A percentile compares a stretch with the other conserved stretches of the same genome.
Conservation (phyloP, 2,329 filamentous ascomycete species). For the Cadophora sp. region DNA sequence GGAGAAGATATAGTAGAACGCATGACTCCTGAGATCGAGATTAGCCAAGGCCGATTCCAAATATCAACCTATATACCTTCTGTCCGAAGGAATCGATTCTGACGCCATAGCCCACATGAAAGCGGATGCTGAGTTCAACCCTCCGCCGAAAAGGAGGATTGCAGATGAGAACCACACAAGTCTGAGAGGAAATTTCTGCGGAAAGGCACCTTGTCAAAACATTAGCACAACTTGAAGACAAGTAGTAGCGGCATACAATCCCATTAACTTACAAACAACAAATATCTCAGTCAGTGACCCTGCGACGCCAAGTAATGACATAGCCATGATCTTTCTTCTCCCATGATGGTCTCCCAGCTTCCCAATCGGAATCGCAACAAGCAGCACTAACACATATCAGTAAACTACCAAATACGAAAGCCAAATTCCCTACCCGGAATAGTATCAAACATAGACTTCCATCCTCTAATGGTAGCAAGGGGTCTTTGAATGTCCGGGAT, state of each 20-base stretch:
- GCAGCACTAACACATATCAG: slow-evolving; percentile 36
- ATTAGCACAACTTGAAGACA: background rate
- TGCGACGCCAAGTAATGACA: slow-evolving; percentile 40
- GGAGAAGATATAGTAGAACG: slow-evolving; percentile 45
- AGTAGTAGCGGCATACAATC: background rate
- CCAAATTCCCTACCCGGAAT: slow-evolving; percentile 38
- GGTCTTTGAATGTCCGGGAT: slow-evolving; percentile 40
- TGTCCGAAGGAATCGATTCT: slow-evolving; percentile 37
- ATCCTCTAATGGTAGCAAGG: slow-evolving; percentile 42
- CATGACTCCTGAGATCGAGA: slow-evolving; percentile 36
- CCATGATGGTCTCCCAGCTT: slow-evolving; percentile 42
- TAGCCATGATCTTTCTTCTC: slow-evolving; percentile 39
- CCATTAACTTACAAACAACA: slow-evolving; percentile 39
- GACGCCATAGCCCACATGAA: slow-evolving; percentile 46
- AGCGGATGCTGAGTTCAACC: slow-evolving; percentile 41
- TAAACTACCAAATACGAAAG: background rate
- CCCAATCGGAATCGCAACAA: slow-evolving; percentile 44
- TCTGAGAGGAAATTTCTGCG: slow-evolving; percentile 36
- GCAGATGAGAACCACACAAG: slow-evolving; percentile 43
- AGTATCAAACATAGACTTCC: slow-evolving; percentile 44
- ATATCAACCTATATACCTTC: slow-evolving; percentile 30
- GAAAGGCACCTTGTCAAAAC: slow-evolving; percentile 38
- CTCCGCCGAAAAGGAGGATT: slow-evolving; percentile 42
- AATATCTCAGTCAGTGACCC: slow-evolving; percentile 39
- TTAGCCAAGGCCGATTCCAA: background rate